Percentiles rank a stretch among this genome's conserved stretches.
These are phyloP conservation scores for Cornus kousa DNA, from an alignment of 148 eudicot genomes.

Conservation along the genomic window DNA sequence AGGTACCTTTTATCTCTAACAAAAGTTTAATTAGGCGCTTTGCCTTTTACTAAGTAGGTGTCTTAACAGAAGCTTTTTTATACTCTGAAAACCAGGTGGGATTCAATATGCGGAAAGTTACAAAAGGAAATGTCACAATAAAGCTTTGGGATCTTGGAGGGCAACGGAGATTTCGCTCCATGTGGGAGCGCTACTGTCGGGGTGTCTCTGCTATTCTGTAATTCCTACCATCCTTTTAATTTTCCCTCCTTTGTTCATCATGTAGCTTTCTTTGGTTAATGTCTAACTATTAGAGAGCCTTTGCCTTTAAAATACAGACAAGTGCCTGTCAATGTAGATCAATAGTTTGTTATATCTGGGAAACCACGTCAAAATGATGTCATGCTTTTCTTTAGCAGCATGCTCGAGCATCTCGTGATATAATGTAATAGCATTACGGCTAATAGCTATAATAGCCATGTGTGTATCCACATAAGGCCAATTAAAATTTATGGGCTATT, in stretches of 20 bases:
- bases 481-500: not conserved
- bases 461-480: not conserved
- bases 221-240: constrained; percentile 15
- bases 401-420: not conserved
- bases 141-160: constrained; percentile 98
- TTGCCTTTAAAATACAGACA: not conserved
- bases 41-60: not conserved
- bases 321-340: not conserved
- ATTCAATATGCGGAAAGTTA: constrained; percentile 92
- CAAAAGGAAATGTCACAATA: constrained; percentile 28
- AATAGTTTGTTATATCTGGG: too few species aligned
- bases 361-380: too few species aligned
- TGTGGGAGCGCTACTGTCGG: constrained; percentile 97
- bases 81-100: constrained; percentile 59
- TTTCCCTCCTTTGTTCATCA: not conserved
- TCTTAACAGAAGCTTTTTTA: not conserved
- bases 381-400: not conserved
- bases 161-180: constrained; percentile 76
- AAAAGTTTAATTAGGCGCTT: not conserved
- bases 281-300: not conserved
- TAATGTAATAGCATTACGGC: not conserved
- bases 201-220: constrained; percentile 87
- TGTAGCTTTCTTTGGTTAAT: not conserved
- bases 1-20: constrained; percentile 28
- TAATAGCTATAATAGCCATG: not conserved